Evolutionary conservation across 1,284 basidiomycete genomes (phyloP).

Genomic region (Ganoderma sp.): DNA sequence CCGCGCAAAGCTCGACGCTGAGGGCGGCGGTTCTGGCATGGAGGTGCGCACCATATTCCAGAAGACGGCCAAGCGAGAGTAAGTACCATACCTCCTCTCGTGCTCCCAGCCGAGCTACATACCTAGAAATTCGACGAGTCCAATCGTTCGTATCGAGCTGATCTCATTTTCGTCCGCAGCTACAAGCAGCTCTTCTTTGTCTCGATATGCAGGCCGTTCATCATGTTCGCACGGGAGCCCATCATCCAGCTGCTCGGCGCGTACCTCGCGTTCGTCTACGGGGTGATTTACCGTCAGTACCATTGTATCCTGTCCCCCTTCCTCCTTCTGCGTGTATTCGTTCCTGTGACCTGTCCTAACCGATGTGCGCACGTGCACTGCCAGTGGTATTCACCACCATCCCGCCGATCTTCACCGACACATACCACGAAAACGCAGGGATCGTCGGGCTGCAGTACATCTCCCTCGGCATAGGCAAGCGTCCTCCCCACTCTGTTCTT

Average conservation of each 20-base stretch:
- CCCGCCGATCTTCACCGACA: slow-evolving; percentile 58
- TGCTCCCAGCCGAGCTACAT: too few relatives aligned
- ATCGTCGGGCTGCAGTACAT: slow-evolving; percentile 69
- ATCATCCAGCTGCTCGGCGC: slow-evolving; percentile 52
- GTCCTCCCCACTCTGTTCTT: not conserved
- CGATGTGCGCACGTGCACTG: not conserved
- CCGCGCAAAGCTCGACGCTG: slow-evolving; percentile 50
- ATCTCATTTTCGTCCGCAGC: slow-evolving; percentile 34
- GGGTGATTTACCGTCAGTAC: slow-evolving; percentile 57
- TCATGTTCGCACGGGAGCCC: slow-evolving; percentile 53
- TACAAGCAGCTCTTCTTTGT: slow-evolving; percentile 49
- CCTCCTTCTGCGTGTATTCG: too few relatives aligned
- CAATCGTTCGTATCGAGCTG: not conserved
- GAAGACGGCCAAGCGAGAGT: slow-evolving; percentile 37
- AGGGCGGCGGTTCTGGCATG: slow-evolving; percentile 45
- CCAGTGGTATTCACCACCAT: slow-evolving; percentile 69
- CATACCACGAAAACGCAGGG: slow-evolving; percentile 56
- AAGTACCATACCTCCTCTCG: not conserved
- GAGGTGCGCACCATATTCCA: slow-evolving; percentile 55
- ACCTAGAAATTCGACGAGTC: not conserved
- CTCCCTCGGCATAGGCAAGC: slow-evolving; percentile 56
- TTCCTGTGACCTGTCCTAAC: too few relatives aligned
- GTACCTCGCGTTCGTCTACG: slow-evolving; percentile 57
- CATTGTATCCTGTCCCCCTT: too few relatives aligned
- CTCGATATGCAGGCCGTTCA: slow-evolving; percentile 54